Evolutionary conservation across 352 stramenopile species (phyloP).

Genomic region (Phytophthora tubulina): DNA sequence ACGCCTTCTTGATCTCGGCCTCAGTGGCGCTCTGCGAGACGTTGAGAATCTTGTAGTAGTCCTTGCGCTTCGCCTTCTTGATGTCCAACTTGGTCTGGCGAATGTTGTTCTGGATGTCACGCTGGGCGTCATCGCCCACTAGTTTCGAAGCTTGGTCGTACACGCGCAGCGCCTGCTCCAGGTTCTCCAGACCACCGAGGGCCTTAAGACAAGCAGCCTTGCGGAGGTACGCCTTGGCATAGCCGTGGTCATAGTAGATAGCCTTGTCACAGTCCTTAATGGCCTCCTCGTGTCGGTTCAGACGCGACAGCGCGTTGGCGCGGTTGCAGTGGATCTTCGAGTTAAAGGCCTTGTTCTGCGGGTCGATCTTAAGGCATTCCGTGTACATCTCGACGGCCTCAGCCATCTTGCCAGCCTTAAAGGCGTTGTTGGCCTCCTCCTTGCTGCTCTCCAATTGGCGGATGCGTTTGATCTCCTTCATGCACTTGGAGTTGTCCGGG

Average conservation of each 20-base stretch:
- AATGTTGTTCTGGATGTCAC: constrained; percentile 87
- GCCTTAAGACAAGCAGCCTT: constrained; percentile 84
- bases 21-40: constrained; percentile 85
- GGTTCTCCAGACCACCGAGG: constrained; percentile 85
- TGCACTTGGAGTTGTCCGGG: constrained; percentile 90
- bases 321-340: constrained; percentile 95
- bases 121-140: constrained; percentile 79
- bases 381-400: constrained; percentile 92
- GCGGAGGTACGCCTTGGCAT: constrained; percentile 91
- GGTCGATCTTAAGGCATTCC: constrained; percentile 88
- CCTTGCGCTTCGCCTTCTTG: constrained; percentile 96
- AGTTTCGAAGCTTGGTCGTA: constrained; percentile 93
- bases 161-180: constrained; percentile 91
- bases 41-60: constrained; percentile 96
- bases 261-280: constrained; percentile 92
- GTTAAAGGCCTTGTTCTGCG: constrained; percentile 92
- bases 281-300: constrained; percentile 87
- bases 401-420: constrained; percentile 83
- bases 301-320: constrained; percentile 85
- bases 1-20: constrained; percentile 98
- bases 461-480: constrained; percentile 91
- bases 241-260: constrained; percentile 92
- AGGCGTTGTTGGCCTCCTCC: constrained; percentile 90
- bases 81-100: constrained; percentile 92
- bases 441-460: constrained; percentile 88